Conservation (phyloP, 179 eudicot species). For the Amaranthus tricolor region DNA sequence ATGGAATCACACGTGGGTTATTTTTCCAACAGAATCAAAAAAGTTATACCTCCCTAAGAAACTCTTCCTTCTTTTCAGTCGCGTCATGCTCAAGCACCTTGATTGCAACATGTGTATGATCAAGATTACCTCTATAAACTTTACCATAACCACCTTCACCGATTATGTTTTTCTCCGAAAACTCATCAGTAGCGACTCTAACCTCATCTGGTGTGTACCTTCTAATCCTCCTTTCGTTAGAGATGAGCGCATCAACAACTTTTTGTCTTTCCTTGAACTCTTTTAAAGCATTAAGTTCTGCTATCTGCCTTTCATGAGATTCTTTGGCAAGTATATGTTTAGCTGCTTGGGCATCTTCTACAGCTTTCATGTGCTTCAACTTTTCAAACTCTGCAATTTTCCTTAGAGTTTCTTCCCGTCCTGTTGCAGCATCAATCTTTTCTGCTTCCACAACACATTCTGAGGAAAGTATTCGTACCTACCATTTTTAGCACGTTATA, state of each 20-base stretch:
- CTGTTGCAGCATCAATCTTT: slow-evolving; percentile 55
- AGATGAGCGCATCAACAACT: slow-evolving; percentile 51
- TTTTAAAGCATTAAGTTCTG: slow-evolving; percentile 54
- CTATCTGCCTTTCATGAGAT: slow-evolving; percentile 57
- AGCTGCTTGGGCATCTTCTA: slow-evolving; percentile 60
- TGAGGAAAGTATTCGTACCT: slow-evolving; percentile 49
- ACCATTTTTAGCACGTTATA: too few species aligned
- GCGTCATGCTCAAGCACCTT: slow-evolving; percentile 69
- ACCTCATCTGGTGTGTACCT: slow-evolving; percentile 60
- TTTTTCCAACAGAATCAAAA: too few species aligned
- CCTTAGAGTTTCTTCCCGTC: slow-evolving; percentile 56
- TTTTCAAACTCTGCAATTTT: slow-evolving; percentile 62
- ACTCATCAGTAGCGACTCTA: slow-evolving; percentile 54
- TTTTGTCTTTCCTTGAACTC: slow-evolving; percentile 59
- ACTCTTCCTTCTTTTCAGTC: slow-evolving; percentile 65
- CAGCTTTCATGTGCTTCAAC: slow-evolving; percentile 51
- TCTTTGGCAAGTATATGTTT: slow-evolving; percentile 48
- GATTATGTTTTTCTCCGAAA: slow-evolving; percentile 53
- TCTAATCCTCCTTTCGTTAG: slow-evolving; percentile 55
- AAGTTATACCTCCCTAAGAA: slow-evolving; percentile 60
- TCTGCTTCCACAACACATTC: slow-evolving; percentile 54
- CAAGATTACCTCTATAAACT: slow-evolving; percentile 70
- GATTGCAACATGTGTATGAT: slow-evolving; percentile 72
- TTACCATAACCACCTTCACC: slow-evolving; percentile 89
- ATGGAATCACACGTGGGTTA: too few species aligned